Evolutionary conservation across 257 asterid genomes (phyloP), one percentile per base, ranked within the genome.

Genomic region (Gentiana macrophylla): DNA sequence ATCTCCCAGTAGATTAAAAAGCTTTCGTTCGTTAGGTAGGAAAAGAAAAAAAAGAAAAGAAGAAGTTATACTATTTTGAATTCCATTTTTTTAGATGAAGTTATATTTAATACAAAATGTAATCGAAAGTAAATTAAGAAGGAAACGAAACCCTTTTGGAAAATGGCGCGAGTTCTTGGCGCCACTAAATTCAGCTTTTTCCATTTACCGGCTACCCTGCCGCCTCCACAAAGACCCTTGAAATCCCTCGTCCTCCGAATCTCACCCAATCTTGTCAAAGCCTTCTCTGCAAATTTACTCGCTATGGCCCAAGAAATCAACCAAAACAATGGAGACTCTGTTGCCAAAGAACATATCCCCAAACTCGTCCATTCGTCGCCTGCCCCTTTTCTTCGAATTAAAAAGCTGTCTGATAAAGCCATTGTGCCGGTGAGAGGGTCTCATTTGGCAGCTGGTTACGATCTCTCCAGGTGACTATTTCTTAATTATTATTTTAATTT

Each of bases 131-230:
- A 38, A 38, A 3, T 38, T 38, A 41, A 6, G 46, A 41, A 41
- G 45, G 9, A 41, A 10, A 3, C 46, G 9, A 41, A 41, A 24
- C 24, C 24, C 24, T 24, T 5, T 41, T 5, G 5, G 46, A 34
- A 52, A 61, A 62, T 65, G 78, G 84, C 78, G 84, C 78, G 84
- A 78, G 60, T 12, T 37, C 51, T 71, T 71, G 76, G 84, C 80
- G 84, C 78, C 73, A 74, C 41, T 13, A 24, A 2, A 1, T 37
- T 1, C 47, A 3, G 12, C 45, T 35, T 11, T 53, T 32, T 52
- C 37, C 49, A 2, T 47, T 53, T 63, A 32, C 47, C 9, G 49
- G 58, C 10, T 34, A 35, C 49, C 1, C 11, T 47, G 1, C 13
- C 41, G 1, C 13, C 41, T 10, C 58, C 59, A 53, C 60, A 55